Evolutionary conservation across 306 rosid species (phyloP).

Genomic region (Quercus mongolica): DNA sequence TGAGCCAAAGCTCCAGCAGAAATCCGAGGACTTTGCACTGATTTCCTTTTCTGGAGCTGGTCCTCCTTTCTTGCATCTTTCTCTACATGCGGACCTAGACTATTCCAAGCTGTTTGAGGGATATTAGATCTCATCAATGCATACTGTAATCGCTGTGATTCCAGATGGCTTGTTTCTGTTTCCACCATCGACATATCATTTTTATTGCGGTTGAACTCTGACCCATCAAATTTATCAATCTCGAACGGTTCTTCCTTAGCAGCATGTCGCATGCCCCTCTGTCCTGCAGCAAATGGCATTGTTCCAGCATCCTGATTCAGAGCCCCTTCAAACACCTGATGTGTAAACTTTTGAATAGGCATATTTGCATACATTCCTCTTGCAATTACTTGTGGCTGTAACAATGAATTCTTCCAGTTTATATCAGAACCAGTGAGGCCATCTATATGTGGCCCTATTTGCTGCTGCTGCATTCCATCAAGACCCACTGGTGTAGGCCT

Average conservation of each 20-base stretch:
- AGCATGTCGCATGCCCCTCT: slow-evolving; percentile 52
- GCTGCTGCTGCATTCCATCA: slow-evolving; percentile 71
- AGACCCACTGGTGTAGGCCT: slow-evolving; percentile 52
- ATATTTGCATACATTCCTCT: slow-evolving; percentile 63
- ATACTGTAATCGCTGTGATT: slow-evolving; percentile 71
- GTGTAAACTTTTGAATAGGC: slow-evolving; percentile 67
- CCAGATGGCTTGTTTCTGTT: slow-evolving; percentile 58
- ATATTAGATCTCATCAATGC: slow-evolving; percentile 60
- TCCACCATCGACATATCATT: slow-evolving; percentile 52
- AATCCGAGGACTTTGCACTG: slow-evolving; percentile 81
- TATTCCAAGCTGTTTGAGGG: slow-evolving; percentile 77
- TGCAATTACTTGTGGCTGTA: slow-evolving; percentile 61
- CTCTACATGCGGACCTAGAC: slow-evolving; percentile 64
- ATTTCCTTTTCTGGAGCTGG: slow-evolving; percentile 64
- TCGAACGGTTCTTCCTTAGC: slow-evolving; percentile 90
- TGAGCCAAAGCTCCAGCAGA: slow-evolving; percentile 72
- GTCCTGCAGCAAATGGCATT: slow-evolving; percentile 55
- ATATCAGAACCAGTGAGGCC: slow-evolving; percentile 66
- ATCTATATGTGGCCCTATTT: slow-evolving; percentile 49
- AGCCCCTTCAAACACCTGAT: slow-evolving; percentile 68
- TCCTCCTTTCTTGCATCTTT: slow-evolving; percentile 85
- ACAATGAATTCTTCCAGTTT: slow-evolving; percentile 68
- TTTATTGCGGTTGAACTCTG: slow-evolving; percentile 59
- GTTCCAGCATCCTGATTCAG: slow-evolving; percentile 61
- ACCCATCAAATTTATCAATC: slow-evolving; percentile 59